Base-by-base conservation (phyloP, 441 rosid genomes). In the Arabidopsis lyrata region DNA sequence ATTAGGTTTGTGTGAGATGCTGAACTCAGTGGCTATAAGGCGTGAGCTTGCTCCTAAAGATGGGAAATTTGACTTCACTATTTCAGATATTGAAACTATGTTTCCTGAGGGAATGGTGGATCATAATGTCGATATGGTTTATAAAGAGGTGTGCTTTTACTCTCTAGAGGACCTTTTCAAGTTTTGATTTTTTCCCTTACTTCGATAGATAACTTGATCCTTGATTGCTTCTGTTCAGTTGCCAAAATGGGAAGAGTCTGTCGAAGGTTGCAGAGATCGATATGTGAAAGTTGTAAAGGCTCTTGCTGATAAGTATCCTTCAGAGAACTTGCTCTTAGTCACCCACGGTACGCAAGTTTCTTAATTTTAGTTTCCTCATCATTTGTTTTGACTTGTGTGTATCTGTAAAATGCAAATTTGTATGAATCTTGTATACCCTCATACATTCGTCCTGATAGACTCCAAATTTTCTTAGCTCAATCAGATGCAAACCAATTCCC, bases 241-340 rank as follows among this genome's bases (percentile, higher is more conserved):
- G 81, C 99, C 99, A 2, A 61, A 63, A 73, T 95, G 97, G 98
- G 95, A 82, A 35, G 99, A 95, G 74, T 54, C 86, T 1, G 77
- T 78, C 15, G 61, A 5, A 54, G 84, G 66, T n/a, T 78, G 95
- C 18, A 83, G 91, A 81, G 75, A 66, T 12, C 86, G 97, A 68
- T 95, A 87, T 80, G 82, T 75, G 57, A 78, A 82, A 31, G 83
- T 85, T 16, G 73, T 95, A 4, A 85, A 80, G 61, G 83, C 89
- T 4, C 95, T 93, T 5, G 92, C 96, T 0, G 91, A 92, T 83
- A 90, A 82, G 77, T 91, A 87, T 84, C 97, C 98, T 49, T 65
- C 79, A 31, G 97, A 95, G 70, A 93, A 95, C 78, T 74, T 95
- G 87, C 86, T 95, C 68, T 83, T 95, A 49, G 93, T 95, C 75